phyloP scores from a whole-genome alignment of 176 grass and related monocot genomes.

The Lolium multiflorum region DNA sequence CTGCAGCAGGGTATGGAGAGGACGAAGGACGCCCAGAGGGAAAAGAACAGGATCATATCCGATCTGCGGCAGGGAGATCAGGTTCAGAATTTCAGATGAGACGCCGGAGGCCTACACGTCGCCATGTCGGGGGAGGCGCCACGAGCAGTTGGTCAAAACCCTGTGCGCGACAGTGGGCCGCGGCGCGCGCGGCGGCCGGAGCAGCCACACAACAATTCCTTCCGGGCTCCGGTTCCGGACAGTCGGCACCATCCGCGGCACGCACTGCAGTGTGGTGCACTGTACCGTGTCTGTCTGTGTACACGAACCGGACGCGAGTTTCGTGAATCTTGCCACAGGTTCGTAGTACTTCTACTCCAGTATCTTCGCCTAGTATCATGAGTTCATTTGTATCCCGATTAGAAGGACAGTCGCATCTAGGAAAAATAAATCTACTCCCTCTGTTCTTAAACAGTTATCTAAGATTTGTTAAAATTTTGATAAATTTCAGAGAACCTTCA shows the following conservation, averaged over 20 bases:
- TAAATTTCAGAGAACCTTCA: too few species aligned
- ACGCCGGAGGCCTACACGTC: constrained; percentile 26
- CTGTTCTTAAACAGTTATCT: too few species aligned
- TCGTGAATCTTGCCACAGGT: background rate
- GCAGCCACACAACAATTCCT: background rate
- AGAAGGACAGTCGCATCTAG: too few species aligned
- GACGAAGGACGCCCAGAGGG: background rate
- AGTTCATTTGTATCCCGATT: too few species aligned
- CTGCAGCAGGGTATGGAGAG: background rate
- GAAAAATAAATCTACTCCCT: too few species aligned
- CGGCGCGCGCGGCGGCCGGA: background rate
- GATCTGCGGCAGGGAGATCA: background rate
- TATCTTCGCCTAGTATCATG: too few species aligned
- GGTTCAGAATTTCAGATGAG: background rate
- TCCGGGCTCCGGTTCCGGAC: background rate
- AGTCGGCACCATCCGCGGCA: background rate
- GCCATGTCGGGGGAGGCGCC: constrained; percentile 11
- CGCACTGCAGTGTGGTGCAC: background rate
- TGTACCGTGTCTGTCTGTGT: background rate
- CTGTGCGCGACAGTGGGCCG: background rate
- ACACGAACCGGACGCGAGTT: background rate
- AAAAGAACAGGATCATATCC: background rate
- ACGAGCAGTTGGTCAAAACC: background rate
- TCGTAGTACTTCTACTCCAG: too few species aligned
- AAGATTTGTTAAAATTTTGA: too few species aligned